Evolutionary conservation across 164 flowering plant species (phyloP).

Genomic region (Magnolia sinica): DNA sequence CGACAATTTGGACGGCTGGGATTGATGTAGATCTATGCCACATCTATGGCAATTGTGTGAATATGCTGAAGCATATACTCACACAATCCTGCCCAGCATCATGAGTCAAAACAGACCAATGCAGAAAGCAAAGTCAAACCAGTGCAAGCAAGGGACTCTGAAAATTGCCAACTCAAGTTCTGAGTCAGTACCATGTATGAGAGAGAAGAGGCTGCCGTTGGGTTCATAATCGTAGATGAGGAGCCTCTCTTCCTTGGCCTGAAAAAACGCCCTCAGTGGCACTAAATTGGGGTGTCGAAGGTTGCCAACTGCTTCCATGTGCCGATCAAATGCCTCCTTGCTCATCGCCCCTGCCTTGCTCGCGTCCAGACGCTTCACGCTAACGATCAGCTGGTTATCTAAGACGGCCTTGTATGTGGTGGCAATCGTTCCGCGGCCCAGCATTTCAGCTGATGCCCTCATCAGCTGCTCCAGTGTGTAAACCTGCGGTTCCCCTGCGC

Average conservation of each 20-base stretch:
- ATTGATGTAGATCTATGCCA: too few species aligned
- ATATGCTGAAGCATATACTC: too few species aligned
- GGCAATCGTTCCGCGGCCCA: slow-evolving; percentile 81
- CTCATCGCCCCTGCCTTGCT: slow-evolving; percentile 34
- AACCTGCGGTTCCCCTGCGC: slow-evolving; percentile 74
- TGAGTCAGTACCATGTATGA: slow-evolving; percentile 63
- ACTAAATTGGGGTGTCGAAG: slow-evolving; percentile 88
- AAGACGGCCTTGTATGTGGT: slow-evolving; percentile 90
- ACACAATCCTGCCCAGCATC: too few species aligned
- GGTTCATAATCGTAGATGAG: slow-evolving; percentile 80
- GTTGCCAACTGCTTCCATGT: slow-evolving; percentile 74
- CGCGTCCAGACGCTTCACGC: slow-evolving; percentile 76
- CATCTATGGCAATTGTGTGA: too few species aligned
- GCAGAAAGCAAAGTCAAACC: too few species aligned
- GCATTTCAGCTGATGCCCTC: slow-evolving; percentile 88
- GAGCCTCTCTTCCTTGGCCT: slow-evolving; percentile 84
- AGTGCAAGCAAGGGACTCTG: too few species aligned
- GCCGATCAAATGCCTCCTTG: slow-evolving; percentile 61
- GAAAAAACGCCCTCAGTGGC: slow-evolving; percentile 80
- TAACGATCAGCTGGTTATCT: slow-evolving; percentile 67
- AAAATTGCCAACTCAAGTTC: too few species aligned
- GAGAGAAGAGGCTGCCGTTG: slow-evolving; percentile 86
- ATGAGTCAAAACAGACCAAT: too few species aligned
- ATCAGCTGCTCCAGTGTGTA: slow-evolving; percentile 84
- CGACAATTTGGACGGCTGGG: too few species aligned